These are phyloP conservation scores for Stagonosporopsis tanaceti DNA, from an alignment of 2,329 filamentous ascomycete species.

Conservation along the genomic window DNA sequence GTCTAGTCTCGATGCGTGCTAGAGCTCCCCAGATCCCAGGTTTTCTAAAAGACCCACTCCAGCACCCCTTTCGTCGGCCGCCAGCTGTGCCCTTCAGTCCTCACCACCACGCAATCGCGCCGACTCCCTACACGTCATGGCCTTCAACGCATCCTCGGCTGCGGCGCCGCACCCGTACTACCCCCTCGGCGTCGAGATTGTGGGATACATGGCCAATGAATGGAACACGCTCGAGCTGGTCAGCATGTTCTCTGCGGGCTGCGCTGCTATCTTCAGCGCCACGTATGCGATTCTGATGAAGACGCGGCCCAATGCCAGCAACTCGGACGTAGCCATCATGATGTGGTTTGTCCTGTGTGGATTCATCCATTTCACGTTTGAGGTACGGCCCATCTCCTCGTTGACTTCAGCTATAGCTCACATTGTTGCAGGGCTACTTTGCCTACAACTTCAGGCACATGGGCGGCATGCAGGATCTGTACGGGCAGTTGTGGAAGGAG, in stretches of 20 bases:
- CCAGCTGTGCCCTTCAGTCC: background rate
- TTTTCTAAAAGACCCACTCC: conserved; percentile 1
- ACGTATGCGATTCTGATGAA: conserved; percentile 64
- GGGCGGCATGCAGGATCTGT: conserved; percentile 72
- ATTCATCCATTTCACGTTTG: conserved; percentile 64
- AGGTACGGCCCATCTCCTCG: background rate
- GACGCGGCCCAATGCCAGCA: conserved; percentile 61
- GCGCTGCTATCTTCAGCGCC: conserved; percentile 63
- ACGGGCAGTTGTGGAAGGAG: conserved; percentile 92
- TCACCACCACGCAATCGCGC: background rate
- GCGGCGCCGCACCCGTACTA: conserved; percentile 70
- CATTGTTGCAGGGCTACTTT: conserved; percentile 87
- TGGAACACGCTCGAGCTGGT: conserved; percentile 67
- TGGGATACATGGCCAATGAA: conserved; percentile 72
- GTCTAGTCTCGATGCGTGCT: background rate
- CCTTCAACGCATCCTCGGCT: conserved; percentile 23
- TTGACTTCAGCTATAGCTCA: no score
- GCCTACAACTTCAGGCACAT: conserved; percentile 72
- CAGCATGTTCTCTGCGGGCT: conserved; percentile 65
- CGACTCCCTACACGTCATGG: conserved; percentile 12
- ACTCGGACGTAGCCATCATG: conserved; percentile 65
- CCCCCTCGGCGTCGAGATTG: conserved; percentile 68
- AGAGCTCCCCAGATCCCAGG: background rate
- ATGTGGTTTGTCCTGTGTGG: conserved; percentile 81
- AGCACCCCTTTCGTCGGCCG: conserved; percentile 8